phyloP scores from a whole-genome alignment of 2,329 filamentous ascomycete species.

The Penicillium italicum region DNA sequence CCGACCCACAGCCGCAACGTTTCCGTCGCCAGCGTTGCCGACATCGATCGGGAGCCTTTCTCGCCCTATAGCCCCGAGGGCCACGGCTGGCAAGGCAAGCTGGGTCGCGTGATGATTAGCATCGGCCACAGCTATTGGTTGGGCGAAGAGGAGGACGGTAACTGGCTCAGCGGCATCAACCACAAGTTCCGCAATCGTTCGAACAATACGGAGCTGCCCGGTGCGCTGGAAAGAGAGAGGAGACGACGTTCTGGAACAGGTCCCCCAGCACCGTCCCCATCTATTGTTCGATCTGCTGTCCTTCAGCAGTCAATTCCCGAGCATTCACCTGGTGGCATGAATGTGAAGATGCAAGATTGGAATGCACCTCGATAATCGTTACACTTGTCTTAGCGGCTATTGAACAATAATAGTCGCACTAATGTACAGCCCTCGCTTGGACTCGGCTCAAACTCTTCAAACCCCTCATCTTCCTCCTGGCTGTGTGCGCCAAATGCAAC shows the following conservation, averaged over 20 bases:
- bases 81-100: slow-evolving; percentile 70
- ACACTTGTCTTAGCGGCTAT: neutral
- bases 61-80: slow-evolving; percentile 66
- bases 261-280: slow-evolving; percentile 43
- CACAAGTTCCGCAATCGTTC: slow-evolving; percentile 56
- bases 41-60: slow-evolving; percentile 64
- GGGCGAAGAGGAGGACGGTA: slow-evolving; percentile 58
- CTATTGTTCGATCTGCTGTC: slow-evolving; percentile 34
- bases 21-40: slow-evolving; percentile 46
- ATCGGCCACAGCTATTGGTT: slow-evolving; percentile 78
- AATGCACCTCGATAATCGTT: slow-evolving; percentile 28
- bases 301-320: slow-evolving; percentile 35
- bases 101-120: slow-evolving; percentile 75
- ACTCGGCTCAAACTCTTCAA: neutral
- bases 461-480: neutral
- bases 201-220: slow-evolving; percentile 42
- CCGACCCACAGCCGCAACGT: slow-evolving; percentile 43
- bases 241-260: slow-evolving; percentile 61
- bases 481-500: neutral
- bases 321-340: slow-evolving; percentile 24
- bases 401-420: neutral
- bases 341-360: slow-evolving; percentile 41
- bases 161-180: slow-evolving; percentile 64
- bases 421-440: neutral
- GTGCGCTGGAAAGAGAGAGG: slow-evolving; percentile 54